phyloP scores from a whole-genome alignment of 495 filamentous ascomycete species.

The Tuber indicum region DNA sequence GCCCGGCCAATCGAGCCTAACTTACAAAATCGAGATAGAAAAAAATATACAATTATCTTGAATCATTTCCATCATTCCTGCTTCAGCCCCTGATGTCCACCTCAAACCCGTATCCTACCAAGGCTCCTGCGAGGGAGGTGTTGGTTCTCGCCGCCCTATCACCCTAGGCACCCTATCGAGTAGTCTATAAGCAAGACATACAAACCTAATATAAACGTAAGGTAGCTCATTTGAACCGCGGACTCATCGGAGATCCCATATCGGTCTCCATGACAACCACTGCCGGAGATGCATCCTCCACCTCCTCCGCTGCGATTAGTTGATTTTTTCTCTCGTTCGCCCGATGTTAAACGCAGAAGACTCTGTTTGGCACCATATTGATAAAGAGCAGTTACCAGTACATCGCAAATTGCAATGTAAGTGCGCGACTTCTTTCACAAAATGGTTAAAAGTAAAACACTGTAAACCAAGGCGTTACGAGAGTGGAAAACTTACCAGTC shows the following conservation, averaged over 20 bases:
- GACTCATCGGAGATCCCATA: conserved; percentile 43
- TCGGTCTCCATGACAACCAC: not conserved
- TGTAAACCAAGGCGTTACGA: not conserved
- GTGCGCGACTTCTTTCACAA: conserved; percentile 49
- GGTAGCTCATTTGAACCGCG: conserved; percentile 61
- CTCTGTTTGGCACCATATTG: conserved; percentile 55
- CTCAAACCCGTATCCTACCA: too few species aligned
- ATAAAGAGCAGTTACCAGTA: conserved; percentile 51
- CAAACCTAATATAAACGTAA: conserved; percentile 61
- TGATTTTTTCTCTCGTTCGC: conserved; percentile 28
- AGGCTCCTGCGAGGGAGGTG: too few species aligned
- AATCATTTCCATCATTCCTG: too few species aligned
- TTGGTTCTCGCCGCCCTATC: conserved; percentile 34
- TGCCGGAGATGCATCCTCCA: conserved; percentile 22
- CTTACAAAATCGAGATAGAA: too few species aligned
- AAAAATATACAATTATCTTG: too few species aligned
- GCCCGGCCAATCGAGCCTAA: too few species aligned
- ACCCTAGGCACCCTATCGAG: too few species aligned
- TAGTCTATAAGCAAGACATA: conserved; percentile 55
- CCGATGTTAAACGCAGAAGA: conserved; percentile 42
- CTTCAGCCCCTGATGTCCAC: too few species aligned
- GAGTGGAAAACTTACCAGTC: conserved; percentile 41
- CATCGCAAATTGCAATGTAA: conserved; percentile 56
- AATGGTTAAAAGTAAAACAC: not conserved
- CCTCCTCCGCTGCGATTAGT: conserved; percentile 17